Base-by-base conservation (phyloP, 495 filamentous ascomycete genomes). In the Aspergillus asperescens region DNA sequence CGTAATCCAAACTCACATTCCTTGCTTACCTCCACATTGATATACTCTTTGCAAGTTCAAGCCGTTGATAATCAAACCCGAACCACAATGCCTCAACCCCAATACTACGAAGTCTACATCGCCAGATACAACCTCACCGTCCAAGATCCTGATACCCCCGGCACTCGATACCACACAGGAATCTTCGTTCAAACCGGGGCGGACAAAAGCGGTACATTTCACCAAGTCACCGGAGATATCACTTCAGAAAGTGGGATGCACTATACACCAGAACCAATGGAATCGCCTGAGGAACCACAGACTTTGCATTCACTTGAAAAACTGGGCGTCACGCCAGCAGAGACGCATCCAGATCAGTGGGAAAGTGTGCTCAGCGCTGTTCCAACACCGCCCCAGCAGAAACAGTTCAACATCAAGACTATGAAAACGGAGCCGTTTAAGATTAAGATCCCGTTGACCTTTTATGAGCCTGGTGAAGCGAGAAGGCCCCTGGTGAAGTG, bases 151-250 rank as follows among this genome's bases (percentile, higher is more conserved):
- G 62, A 64, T 29, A 40, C 60, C 23, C 12, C 47, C 4, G 45
- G 41, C 3, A 29, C 52, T 4, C 25, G 65, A 41, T 67, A 56
- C 49, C 65, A 70, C 51, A 60, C 57, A 15, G 53, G 58, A 13
- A 39, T 70, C 34, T 70, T 70, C 48, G 58, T 70, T 40, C 29
- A 61, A 29, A 63, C 66, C 23, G 46, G 52, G 15, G 20, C 28
- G 0, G 45, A 63, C 41, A 50, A 51, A 22, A 51, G 48, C 38
- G 67, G 67, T 7, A 54, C 28, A 3, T 56, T 54, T 7, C 59
- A 67, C 48, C 57, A 70, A 35, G 67, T 68, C 31, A 65, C 52
- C 6, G 67, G 67, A 10, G 66, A 70, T 18, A 61, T 70, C 19
- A 52, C 52, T 6, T 48, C 53, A 6, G 6, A 32, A 1, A 19